A percentile compares a stretch with the other conserved stretches of the same genome.
Conservation (phyloP, 495 filamentous ascomycete species). For the Durotheca rogersii region DNA sequence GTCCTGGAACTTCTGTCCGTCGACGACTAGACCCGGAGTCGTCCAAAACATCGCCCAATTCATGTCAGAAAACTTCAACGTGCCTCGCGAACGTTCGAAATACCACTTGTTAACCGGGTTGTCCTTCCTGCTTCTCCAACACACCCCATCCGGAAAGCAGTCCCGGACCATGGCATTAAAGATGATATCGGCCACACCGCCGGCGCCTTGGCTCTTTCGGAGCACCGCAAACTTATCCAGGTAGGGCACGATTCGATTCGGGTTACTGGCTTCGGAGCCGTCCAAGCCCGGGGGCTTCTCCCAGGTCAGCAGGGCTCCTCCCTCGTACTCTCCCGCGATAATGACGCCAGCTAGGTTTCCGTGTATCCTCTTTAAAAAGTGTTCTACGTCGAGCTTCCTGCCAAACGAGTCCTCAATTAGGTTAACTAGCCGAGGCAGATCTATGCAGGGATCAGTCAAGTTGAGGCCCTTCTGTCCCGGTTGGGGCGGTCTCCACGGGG, state of each 20-base stretch:
- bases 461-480: constrained; percentile 54
- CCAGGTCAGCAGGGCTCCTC: constrained; percentile 93
- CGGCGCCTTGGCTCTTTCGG: constrained; percentile 81
- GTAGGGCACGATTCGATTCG: constrained; percentile 76
- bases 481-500: constrained; percentile 65
- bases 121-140: constrained; percentile 76
- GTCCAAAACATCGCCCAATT: constrained; percentile 99
- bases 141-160: constrained; percentile 78
- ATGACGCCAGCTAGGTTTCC: constrained; percentile 84
- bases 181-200: constrained; percentile 90
- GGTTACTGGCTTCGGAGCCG: constrained; percentile 54
- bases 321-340: constrained; percentile 95
- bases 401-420: constrained; percentile 95
- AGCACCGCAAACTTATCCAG: constrained; percentile 97
- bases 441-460: constrained; percentile 75
- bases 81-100: constrained; percentile 83
- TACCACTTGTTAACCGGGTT: constrained; percentile 96
- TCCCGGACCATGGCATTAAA: constrained; percentile 92
- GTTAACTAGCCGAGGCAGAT: constrained; percentile 76
- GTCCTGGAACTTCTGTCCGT: constrained; percentile 63
- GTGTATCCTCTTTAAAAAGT: constrained; percentile 78
- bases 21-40: constrained; percentile 57
- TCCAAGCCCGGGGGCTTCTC: constrained; percentile 67
- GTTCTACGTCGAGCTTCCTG: constrained; percentile 74
- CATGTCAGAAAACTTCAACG: constrained; percentile 71